Evolutionary conservation across 345 rosid genomes (phyloP).

Genomic region (Gossypium bickii): DNA sequence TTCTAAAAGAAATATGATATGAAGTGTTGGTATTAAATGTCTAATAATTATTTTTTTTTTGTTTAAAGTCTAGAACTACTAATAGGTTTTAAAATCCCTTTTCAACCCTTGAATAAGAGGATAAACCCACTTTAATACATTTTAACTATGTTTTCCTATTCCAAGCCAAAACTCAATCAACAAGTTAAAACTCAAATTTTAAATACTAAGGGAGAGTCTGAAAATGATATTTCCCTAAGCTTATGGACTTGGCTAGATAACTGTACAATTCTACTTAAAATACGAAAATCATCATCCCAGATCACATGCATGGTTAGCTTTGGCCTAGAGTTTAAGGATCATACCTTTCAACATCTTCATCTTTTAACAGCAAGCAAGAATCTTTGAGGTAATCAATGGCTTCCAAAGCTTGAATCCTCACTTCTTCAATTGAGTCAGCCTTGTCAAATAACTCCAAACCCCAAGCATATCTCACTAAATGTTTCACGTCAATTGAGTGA

Average conservation of each 20-base stretch:
- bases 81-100: rapidly evolving
- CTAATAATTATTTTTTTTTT: too few species aligned
- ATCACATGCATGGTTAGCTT: not conserved
- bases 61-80: too few species aligned
- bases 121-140: too few species aligned
- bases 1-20: too few species aligned
- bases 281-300: too few species aligned
- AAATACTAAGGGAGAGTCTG: too few species aligned
- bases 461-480: not conserved
- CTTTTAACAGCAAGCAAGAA: conserved; percentile 1
- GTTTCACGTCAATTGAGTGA: not conserved
- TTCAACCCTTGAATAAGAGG: rapidly evolving
- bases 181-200: too few species aligned
- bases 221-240: too few species aligned
- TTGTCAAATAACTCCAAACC: not conserved
- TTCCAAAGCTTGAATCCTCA: not conserved
- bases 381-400: not conserved
- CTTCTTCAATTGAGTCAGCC: not conserved
- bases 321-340: not conserved
- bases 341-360: not conserved
- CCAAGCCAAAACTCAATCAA: rapidly evolving
- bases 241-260: too few species aligned
- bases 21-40: too few species aligned
- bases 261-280: too few species aligned
- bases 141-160: too few species aligned